Evolutionary conservation across 192 early-diverging fungal species (phyloP).

Genomic region (Kappamyces sp.): DNA sequence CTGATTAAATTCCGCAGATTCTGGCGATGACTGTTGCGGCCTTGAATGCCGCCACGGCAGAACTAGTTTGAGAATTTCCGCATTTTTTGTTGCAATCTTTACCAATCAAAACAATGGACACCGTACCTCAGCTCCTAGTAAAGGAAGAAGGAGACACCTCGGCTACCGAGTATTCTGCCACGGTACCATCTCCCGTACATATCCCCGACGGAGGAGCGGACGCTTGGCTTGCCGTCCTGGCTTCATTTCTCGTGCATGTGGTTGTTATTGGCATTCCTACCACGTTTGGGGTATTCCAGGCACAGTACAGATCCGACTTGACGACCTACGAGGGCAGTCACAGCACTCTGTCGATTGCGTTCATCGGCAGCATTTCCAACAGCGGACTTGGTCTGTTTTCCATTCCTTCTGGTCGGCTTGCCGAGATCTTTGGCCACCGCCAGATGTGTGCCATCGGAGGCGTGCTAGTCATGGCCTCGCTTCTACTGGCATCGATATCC

Average conservation of each 20-base stretch:
- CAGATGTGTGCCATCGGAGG: slow-evolving; percentile 42
- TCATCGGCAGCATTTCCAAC: slow-evolving; percentile 27
- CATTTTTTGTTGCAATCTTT: no score
- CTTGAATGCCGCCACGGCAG: no score
- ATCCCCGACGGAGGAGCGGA: slow-evolving; percentile 35
- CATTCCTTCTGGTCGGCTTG: slow-evolving; percentile 22
- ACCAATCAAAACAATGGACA: no score
- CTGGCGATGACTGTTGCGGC: no score
- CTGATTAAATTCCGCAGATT: no score
- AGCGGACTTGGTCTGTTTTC: slow-evolving; percentile 28
- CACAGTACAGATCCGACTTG: background rate
- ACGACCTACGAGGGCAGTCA: background rate
- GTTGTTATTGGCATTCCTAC: slow-evolving; percentile 30
- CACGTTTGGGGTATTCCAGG: slow-evolving; percentile 31
- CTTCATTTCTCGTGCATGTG: slow-evolving; percentile 33
- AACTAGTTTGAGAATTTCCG: no score
- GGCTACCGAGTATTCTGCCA: no score
- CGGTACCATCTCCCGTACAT: no score
- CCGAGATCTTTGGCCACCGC: slow-evolving; percentile 44
- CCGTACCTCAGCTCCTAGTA: no score
- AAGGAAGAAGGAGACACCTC: no score
- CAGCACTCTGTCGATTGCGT: slow-evolving; percentile 18
- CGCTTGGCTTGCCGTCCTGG: slow-evolving; percentile 41
- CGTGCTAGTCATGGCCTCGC: slow-evolving; percentile 29
- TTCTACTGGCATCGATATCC: slow-evolving; percentile 42